Evolutionary conservation across 257 asterid species (phyloP), one percentile per base, ranked within the genome.

Genomic region (Gentiana straminea): DNA sequence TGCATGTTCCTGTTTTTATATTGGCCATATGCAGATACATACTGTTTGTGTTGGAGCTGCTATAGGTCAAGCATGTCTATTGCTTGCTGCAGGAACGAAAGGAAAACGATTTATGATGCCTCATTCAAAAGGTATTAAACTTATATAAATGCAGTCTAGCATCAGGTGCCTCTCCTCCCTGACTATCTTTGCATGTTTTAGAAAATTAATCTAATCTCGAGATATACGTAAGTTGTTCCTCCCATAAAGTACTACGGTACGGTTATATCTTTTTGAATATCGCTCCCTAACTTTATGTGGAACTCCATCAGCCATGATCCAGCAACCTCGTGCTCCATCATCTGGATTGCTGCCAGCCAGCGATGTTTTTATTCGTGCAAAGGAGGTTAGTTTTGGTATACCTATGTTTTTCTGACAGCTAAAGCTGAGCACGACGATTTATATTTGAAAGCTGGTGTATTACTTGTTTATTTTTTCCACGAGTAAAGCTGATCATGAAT

Each of bases 21-120:
- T 24, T 24, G 24, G 24, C 65, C 56, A 43, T 55, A 8, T 61
- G 65, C 86, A 86, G 96, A 84, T 86, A 75, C 95, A 81, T 68
- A 86, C 96, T 13, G 86, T 86, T 51, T 79, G 68, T 48, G 76
- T 86, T 72, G 98, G 95, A 62, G 86, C 87, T 56, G 96, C 98
- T 46, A 77, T 86, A 33, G 98, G 98, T 55, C 96, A 86, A 39
- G 95, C 98, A 33, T 91, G 98, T 72, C 94, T 91, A 64, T 71
- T 91, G 63, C 92, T 91, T 59, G 78, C 96, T 64, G 89, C 96
- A 55, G 98, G 98, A 60, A 68, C 73, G 66, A 86, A 91, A 65
- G 98, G 96, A 64, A 75, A 82, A 66, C 78, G 98, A 77, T 91
- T 71, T 71, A 82, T 81, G 94, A 70, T 86, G 96, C 98, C 95